Evolutionary conservation across 1,139 yeast species (phyloP).

Genomic region (Pichia sp.): DNA sequence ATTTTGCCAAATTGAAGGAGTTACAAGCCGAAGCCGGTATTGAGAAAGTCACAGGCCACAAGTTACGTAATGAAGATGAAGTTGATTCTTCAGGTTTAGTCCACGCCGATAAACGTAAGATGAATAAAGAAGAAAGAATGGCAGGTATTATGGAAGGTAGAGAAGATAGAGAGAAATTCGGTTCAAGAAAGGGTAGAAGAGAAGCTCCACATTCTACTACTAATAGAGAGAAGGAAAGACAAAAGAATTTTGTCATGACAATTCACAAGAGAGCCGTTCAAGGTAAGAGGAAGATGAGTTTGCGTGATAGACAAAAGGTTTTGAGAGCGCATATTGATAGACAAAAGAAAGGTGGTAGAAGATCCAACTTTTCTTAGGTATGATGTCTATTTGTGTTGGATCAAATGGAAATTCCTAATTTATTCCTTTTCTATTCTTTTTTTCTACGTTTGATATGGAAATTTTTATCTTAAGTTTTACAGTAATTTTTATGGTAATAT

Average conservation of each 20-base stretch:
- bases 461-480: no score
- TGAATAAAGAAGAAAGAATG: slow-evolving; percentile 80
- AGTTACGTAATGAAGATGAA: slow-evolving; percentile 56
- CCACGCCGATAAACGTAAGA: slow-evolving; percentile 84
- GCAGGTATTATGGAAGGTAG: slow-evolving; percentile 85
- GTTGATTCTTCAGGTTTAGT: slow-evolving; percentile 74
- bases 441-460: no score
- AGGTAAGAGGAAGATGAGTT: slow-evolving; percentile 85
- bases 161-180: slow-evolving; percentile 86
- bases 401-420: no score
- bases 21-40: slow-evolving; percentile 77
- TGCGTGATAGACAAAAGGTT: slow-evolving; percentile 84
- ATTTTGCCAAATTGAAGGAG: slow-evolving; percentile 90
- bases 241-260: slow-evolving; percentile 99
- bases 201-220: slow-evolving; percentile 80
- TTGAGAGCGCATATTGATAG: slow-evolving; percentile 78
- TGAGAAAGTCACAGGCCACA: slow-evolving; percentile 55
- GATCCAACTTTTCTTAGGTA: background rate
- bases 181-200: slow-evolving; percentile 79
- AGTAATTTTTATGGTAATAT: no score
- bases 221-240: slow-evolving; percentile 89
- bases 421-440: no score
- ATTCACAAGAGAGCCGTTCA: slow-evolving; percentile 90
- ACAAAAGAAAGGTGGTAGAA: slow-evolving; percentile 63
- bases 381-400: no score